Percentiles rank a stretch among this genome's conserved stretches.
These are phyloP conservation scores for Ceratocystis diversiconidia DNA, from an alignment of 2,329 filamentous ascomycete species.

Conservation along the genomic window DNA sequence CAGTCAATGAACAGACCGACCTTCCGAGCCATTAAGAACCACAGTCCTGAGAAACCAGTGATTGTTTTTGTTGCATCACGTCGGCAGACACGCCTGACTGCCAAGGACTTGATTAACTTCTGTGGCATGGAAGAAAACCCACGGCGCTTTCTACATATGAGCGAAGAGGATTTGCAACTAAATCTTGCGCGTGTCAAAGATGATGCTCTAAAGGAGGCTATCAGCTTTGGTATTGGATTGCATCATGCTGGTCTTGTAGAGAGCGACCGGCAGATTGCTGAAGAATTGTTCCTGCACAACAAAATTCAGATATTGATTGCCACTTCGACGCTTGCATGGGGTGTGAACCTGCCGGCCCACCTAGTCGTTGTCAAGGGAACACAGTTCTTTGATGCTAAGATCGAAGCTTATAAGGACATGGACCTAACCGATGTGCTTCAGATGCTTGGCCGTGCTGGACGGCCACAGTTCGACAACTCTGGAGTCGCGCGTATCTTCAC, in stretches of 20 bases:
- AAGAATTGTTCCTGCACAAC: slow-evolving; percentile 92
- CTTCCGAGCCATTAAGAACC: slow-evolving; percentile 89
- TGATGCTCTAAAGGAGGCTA: slow-evolving; percentile 78
- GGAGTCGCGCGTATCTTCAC: slow-evolving; percentile 97
- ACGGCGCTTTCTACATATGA: slow-evolving; percentile 81
- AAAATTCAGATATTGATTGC: slow-evolving; percentile 96
- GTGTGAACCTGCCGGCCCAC: slow-evolving; percentile 92
- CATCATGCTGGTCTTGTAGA: slow-evolving; percentile 96
- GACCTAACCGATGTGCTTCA: slow-evolving; percentile 94
- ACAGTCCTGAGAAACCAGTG: slow-evolving; percentile 90
- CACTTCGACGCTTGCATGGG: slow-evolving; percentile 93
- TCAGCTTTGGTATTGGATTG: slow-evolving; percentile 91
- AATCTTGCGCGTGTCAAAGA: slow-evolving; percentile 88
- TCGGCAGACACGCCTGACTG: slow-evolving; percentile 84
- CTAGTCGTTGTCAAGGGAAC: slow-evolving; percentile 96
- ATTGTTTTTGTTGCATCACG: slow-evolving; percentile 97
- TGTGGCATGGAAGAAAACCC: slow-evolving; percentile 99
- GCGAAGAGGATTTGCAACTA: slow-evolving; percentile 79
- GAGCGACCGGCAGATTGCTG: slow-evolving; percentile 76
- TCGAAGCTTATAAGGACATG: slow-evolving; percentile 97
- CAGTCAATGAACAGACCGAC: slow-evolving; percentile 98
- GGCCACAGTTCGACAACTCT: slow-evolving; percentile 90
- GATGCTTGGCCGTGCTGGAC: slow-evolving; percentile 90
- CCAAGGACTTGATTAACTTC: slow-evolving; percentile 90
- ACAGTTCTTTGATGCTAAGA: slow-evolving; percentile 96